A percentile compares a stretch with the other conserved stretches of the same genome.
Evolutionary conservation across 345 rosid genomes (phyloP).

Genomic region (Syzygium oleosum): DNA sequence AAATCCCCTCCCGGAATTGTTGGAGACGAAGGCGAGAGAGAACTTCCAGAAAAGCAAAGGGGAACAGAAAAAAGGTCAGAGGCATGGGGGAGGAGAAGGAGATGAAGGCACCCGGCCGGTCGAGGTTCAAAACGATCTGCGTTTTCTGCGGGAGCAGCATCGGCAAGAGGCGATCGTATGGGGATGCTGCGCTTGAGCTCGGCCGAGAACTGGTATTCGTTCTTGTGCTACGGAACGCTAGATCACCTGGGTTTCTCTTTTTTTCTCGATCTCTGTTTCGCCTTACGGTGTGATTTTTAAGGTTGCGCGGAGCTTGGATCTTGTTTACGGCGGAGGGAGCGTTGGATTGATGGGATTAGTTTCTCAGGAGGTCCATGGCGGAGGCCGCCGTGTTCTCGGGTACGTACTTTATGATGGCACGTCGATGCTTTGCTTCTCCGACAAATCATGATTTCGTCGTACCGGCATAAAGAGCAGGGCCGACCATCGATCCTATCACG

Average conservation of each 20-base stretch:
- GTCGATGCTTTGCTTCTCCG: background rate
- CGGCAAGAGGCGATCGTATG: conserved; percentile 61
- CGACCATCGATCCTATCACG: background rate
- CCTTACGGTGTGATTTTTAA: conserved; percentile 7
- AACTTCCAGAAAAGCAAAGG: background rate
- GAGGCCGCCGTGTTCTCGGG: conserved; percentile 69
- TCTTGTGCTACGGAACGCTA: background rate
- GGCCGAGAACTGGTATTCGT: conserved; percentile 67
- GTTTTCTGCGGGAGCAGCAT: conserved; percentile 91
- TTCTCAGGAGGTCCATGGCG: conserved; percentile 56
- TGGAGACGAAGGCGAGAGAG: background rate
- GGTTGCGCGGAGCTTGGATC: conserved; percentile 49
- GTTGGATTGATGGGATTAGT: conserved; percentile 67
- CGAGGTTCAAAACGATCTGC: conserved; percentile 69
- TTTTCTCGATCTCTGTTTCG: background rate
- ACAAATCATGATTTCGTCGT: background rate
- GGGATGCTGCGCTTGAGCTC: conserved; percentile 74
- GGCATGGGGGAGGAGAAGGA: conserved; percentile 2
- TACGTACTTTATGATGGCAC: conserved; percentile 1
- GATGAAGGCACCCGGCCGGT: background rate
- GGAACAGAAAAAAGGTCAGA: too few relatives aligned
- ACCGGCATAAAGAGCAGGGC: background rate
- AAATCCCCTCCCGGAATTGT: background rate
- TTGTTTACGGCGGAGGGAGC: conserved; percentile 77
- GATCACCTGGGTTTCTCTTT: background rate